Evolutionary conservation across 805 yeast genomes (phyloP).

Genomic region (Candida ortonii): DNA sequence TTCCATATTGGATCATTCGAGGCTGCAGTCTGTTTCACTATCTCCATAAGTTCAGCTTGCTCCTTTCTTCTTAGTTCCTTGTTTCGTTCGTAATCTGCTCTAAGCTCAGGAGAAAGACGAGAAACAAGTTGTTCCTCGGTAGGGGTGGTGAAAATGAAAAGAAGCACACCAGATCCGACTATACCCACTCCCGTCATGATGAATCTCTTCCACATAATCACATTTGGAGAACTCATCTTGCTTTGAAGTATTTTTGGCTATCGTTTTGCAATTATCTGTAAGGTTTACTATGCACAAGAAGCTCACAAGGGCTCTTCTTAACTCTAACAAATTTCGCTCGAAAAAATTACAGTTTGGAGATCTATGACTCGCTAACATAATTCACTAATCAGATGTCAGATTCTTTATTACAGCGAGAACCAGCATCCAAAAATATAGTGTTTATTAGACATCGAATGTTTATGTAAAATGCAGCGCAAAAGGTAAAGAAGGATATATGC

Average conservation of each 20-base stretch:
- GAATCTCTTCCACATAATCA: slow-evolving; percentile 29
- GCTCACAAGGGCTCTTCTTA: too few relatives aligned
- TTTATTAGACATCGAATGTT: too few relatives aligned
- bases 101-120: slow-evolving; percentile 75
- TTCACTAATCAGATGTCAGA: too few relatives aligned
- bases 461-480: too few relatives aligned
- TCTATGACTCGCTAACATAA: too few relatives aligned
- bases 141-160: slow-evolving; percentile 76
- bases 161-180: slow-evolving; percentile 66
- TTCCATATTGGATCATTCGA: slow-evolving; percentile 82
- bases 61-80: slow-evolving; percentile 60
- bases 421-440: too few relatives aligned
- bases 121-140: slow-evolving; percentile 77
- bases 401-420: too few relatives aligned
- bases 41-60: slow-evolving; percentile 66
- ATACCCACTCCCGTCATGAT: slow-evolving; percentile 57
- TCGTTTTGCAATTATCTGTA: too few relatives aligned
- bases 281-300: too few relatives aligned
- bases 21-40: slow-evolving; percentile 58
- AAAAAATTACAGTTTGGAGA: too few relatives aligned
- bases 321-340: too few relatives aligned
- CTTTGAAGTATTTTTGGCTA: neutral
- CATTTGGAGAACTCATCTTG: slow-evolving; percentile 12
- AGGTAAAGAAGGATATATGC: too few relatives aligned
- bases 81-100: slow-evolving; percentile 69